Percentiles rank a stretch among this genome's conserved stretches.
These are phyloP conservation scores for Hypericum androsaemum DNA, from an alignment of 345 rosid genomes.

Conservation along the genomic window DNA sequence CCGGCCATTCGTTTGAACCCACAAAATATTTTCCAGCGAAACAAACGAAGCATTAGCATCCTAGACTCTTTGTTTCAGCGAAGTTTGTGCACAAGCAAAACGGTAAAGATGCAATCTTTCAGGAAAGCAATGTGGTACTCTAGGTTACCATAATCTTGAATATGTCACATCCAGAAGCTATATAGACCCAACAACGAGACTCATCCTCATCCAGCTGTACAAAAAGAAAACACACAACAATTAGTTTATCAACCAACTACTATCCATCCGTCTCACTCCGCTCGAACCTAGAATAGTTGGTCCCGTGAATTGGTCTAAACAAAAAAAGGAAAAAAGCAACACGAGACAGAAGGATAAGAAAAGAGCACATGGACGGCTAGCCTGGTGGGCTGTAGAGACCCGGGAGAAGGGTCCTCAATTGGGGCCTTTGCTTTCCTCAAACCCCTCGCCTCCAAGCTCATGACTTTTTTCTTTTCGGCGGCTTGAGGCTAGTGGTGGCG, in stretches of 20 bases:
- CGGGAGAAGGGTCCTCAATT: constrained; percentile 50
- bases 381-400: constrained; percentile 52
- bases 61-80: too few species aligned
- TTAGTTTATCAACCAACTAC: too few species aligned
- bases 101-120: not conserved
- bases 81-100: not conserved
- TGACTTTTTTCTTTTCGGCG: not conserved
- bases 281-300: too few species aligned
- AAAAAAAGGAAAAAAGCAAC: not conserved
- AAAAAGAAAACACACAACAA: not conserved
- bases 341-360: not conserved
- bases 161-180: constrained; percentile 53
- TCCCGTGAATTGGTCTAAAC: too few species aligned
- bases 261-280: too few species aligned
- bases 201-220: constrained; percentile 33
- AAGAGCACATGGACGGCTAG: constrained; percentile 49
- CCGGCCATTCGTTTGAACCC: too few species aligned
- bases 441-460: constrained; percentile 36
- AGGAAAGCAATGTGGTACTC: not conserved
- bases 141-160: constrained; percentile 36
- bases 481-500: not conserved
- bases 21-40: too few species aligned
- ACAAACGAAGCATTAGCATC: too few species aligned
- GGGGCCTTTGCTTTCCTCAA: constrained; percentile 42
- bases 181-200: constrained; percentile 44